Percentiles rank a stretch among this genome's conserved stretches.
Conservation (phyloP, 495 filamentous ascomycete genomes). For the Aspergillus funiculosus region DNA sequence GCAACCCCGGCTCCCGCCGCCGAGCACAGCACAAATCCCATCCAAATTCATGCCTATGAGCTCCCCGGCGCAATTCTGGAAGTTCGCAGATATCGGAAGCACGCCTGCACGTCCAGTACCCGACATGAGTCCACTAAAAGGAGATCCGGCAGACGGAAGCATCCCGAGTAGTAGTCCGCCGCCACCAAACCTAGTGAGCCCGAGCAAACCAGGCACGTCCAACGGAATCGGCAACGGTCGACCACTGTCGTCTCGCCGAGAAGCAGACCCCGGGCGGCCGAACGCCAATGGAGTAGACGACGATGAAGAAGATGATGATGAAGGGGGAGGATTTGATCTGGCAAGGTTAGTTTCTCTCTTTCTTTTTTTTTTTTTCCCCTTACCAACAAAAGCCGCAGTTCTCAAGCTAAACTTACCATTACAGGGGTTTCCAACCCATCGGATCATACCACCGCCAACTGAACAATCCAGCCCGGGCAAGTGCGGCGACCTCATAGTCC, state of each 20-base stretch:
- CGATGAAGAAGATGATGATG: constrained; percentile 16
- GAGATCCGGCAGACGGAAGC: constrained; percentile 43
- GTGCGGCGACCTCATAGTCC: constrained; percentile 21
- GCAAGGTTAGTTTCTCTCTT: constrained; percentile 49
- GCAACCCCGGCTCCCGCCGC: constrained; percentile 77
- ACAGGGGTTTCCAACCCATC: constrained; percentile 66
- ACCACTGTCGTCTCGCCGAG: constrained; percentile 32
- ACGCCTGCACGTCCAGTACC: constrained; percentile 64
- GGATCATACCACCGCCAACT: constrained; percentile 57
- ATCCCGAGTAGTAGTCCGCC: constrained; percentile 63
- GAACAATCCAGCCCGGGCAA: constrained; percentile 40
- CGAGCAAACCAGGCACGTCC: constrained; percentile 41
- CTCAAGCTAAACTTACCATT: constrained; percentile 15
- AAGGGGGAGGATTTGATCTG: constrained; percentile 52
- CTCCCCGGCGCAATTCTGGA: constrained; percentile 97
- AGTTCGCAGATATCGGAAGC: constrained; percentile 63
- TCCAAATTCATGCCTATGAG: constrained; percentile 93
- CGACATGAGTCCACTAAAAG: constrained; percentile 57
- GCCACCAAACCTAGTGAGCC: constrained; percentile 44
- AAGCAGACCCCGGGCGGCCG: constrained; percentile 17
- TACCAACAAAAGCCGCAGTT: too few species aligned
- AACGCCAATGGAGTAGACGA: constrained; percentile 10
- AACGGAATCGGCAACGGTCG: constrained; percentile 32
- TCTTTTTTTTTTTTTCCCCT: too few species aligned
- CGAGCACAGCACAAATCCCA: constrained; percentile 81